phyloP scores from a whole-genome alignment of 2,329 filamentous ascomycete genomes.

The Epichloe sibirici region DNA sequence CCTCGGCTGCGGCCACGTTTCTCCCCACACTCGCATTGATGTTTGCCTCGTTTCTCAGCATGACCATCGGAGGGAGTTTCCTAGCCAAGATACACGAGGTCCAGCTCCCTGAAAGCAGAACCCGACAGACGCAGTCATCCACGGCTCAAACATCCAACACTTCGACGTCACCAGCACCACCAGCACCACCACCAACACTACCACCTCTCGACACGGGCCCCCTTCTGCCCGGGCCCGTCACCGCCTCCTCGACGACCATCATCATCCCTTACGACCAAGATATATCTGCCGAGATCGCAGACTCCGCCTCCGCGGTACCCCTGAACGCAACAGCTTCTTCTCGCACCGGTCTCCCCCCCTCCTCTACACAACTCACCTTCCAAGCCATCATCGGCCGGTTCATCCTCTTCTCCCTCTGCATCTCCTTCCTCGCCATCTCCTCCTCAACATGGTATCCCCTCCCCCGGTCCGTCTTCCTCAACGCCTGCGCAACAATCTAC shows the following conservation, averaged over 20 bases:
- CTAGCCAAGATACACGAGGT: conserved; percentile 47
- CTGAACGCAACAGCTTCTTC: conserved; percentile 11
- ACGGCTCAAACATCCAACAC: not conserved
- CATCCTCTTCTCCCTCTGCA: conserved; percentile 39
- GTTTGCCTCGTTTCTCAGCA: conserved; percentile 39
- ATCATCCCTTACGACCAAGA: conserved; percentile 53
- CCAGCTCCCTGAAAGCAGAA: conserved; percentile 42
- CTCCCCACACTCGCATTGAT: conserved; percentile 44
- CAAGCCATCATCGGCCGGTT: conserved; percentile 45
- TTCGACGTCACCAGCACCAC: not conserved
- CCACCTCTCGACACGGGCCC: conserved; percentile 7
- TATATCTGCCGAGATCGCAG: conserved; percentile 46
- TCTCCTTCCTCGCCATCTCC: conserved; percentile 47
- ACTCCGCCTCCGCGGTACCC: conserved; percentile 26
- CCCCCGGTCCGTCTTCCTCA: conserved; percentile 45
- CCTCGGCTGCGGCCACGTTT: conserved; percentile 42
- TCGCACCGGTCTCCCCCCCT: conserved; percentile 12
- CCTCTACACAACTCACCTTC: conserved; percentile 28
- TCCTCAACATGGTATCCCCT: conserved; percentile 48
- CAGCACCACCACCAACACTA: conserved; percentile 5
- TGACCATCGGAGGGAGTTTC: conserved; percentile 45
- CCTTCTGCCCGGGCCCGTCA: conserved; percentile 30
- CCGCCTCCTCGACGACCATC: conserved; percentile 37
- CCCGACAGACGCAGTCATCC: conserved; percentile 27
- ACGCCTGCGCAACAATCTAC: conserved; percentile 59